phyloP scores from a whole-genome alignment of 1,284 basidiomycete genomes.

The Entoloma clypeatum region DNA sequence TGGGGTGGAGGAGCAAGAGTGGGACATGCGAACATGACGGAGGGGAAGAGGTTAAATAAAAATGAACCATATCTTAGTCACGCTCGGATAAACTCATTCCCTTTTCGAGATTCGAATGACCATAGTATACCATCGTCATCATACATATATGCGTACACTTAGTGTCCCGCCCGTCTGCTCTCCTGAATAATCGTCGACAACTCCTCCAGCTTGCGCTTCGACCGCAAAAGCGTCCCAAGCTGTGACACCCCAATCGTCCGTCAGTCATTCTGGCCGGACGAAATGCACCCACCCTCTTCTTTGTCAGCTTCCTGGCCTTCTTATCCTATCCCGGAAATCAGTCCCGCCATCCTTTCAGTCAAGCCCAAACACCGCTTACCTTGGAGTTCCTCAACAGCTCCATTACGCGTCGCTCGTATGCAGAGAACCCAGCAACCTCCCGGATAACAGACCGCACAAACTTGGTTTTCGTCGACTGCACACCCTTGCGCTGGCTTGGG shows the following conservation, averaged over 20 bases:
- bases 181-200: slow-evolving; percentile 88
- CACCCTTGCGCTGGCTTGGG: slow-evolving; percentile 93
- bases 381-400: slow-evolving; percentile 99
- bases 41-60: slow-evolving; percentile 6
- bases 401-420: slow-evolving; percentile 98
- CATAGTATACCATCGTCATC: no score
- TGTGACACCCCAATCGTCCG: slow-evolving; percentile 31
- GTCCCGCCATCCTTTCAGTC: slow-evolving; percentile 1
- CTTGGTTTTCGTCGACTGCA: slow-evolving; percentile 79
- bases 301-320: slow-evolving; percentile 96
- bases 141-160: slow-evolving; percentile 16
- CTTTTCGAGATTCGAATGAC: slow-evolving; percentile 9
- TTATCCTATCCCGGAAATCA: slow-evolving; percentile 65
- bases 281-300: slow-evolving; percentile 81
- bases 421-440: slow-evolving; percentile 96
- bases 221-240: slow-evolving; percentile 94
- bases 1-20: slow-evolving; percentile 33
- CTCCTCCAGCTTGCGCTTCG: slow-evolving; percentile 97
- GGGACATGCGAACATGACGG: slow-evolving; percentile 22
- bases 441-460: slow-evolving; percentile 91
- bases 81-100: no score
- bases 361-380: slow-evolving; percentile 44
- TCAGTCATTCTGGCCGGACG: slow-evolving; percentile 4
- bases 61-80: no score
- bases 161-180: slow-evolving; percentile 76